phyloP scores from a whole-genome alignment of 2,329 filamentous ascomycete species.

The Colletotrichum eremochloae region DNA sequence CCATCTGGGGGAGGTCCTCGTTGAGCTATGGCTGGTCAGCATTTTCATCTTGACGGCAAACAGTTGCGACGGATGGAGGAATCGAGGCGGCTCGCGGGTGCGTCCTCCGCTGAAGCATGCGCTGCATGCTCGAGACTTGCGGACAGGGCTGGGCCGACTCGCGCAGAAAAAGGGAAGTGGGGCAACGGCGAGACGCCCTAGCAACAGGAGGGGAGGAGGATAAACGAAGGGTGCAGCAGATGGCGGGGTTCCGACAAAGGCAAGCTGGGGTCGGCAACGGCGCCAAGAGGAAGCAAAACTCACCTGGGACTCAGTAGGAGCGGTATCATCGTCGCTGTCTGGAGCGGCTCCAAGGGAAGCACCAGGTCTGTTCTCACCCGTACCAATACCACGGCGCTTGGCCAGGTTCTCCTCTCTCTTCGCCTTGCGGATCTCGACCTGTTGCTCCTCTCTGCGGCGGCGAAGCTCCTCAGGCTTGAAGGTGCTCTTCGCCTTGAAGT shows the following conservation, averaged over 20 bases:
- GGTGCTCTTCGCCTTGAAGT: slow-evolving; percentile 99
- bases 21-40: slow-evolving; percentile 76
- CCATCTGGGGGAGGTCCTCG: slow-evolving; percentile 98
- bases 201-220: slow-evolving; percentile 42
- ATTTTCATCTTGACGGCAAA: slow-evolving; percentile 19
- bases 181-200: slow-evolving; percentile 39
- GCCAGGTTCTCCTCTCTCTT: slow-evolving; percentile 99
- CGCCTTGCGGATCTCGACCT: slow-evolving; percentile 98
- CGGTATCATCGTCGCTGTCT: slow-evolving; percentile 97
- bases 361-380: slow-evolving; percentile 82
- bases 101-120: background rate
- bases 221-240: slow-evolving; percentile 39
- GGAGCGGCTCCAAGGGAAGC: slow-evolving; percentile 88
- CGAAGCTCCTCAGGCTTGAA: slow-evolving; percentile 99
- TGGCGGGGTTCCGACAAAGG: slow-evolving; percentile 42
- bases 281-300: slow-evolving; percentile 50
- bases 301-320: slow-evolving; percentile 97
- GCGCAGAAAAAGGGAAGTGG: slow-evolving; percentile 38
- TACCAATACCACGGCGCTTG: slow-evolving; percentile 94
- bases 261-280: slow-evolving; percentile 15
- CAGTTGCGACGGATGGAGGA: background rate
- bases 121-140: slow-evolving; percentile 19
- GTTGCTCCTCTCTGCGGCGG: slow-evolving; percentile 97
- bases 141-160: slow-evolving; percentile 25
- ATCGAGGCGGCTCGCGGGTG: background rate